These are phyloP conservation scores for Mangifera indica DNA, from an alignment of 345 rosid genomes.

Conservation along the genomic window DNA sequence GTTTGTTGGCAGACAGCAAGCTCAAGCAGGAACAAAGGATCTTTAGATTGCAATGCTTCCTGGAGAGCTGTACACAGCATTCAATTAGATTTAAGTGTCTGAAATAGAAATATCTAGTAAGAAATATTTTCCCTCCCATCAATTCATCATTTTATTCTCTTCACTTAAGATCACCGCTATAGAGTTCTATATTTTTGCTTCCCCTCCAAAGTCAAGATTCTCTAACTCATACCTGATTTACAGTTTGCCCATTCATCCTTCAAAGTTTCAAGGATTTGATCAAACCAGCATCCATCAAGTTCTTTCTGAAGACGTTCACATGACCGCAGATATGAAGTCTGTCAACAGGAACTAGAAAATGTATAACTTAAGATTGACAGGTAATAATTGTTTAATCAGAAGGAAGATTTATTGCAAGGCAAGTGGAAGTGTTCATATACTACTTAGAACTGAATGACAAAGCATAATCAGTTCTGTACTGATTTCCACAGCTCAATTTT, in stretches of 20 bases:
- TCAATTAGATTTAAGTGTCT: constrained; percentile 10
- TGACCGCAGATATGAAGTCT: constrained; percentile 51
- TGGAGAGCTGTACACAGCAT: constrained; percentile 45
- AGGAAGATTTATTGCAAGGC: constrained; percentile 1
- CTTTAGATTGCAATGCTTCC: constrained; percentile 40
- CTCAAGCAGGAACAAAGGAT: constrained; percentile 52
- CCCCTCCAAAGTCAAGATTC: not conserved
- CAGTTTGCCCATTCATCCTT: constrained; percentile 50
- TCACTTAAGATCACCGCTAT: not conserved
- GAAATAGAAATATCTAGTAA: not conserved
- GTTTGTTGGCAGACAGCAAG: constrained; percentile 33
- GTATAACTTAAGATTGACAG: constrained; percentile 45
- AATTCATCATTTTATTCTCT: not conserved
- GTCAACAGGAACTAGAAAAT: constrained; percentile 61
- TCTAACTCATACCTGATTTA: constrained; percentile 36
- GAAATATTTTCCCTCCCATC: not conserved
- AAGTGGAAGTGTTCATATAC: not conserved
- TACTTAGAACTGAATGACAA: not conserved
- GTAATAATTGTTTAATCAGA: not conserved
- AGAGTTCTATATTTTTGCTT: not conserved
- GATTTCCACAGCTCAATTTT: not conserved
- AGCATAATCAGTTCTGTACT: not conserved
- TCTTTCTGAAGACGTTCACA: constrained; percentile 42
- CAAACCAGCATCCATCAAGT: constrained; percentile 69
- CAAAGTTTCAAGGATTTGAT: constrained; percentile 43